These are phyloP conservation scores for Thinopyrum elongatum DNA, from an alignment of 176 grass and related monocot species.

Conservation along the genomic window DNA sequence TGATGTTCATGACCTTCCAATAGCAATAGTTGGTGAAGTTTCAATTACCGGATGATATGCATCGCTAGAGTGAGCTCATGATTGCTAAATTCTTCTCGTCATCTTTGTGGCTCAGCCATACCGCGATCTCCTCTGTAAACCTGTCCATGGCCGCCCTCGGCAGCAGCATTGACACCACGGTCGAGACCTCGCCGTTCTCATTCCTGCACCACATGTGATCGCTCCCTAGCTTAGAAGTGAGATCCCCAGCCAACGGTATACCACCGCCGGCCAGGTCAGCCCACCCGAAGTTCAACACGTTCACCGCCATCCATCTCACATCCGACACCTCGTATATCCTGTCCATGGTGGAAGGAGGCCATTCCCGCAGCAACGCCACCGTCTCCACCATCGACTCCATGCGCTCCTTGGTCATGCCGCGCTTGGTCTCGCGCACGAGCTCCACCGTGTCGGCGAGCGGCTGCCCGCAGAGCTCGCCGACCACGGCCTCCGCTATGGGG, in stretches of 20 bases:
- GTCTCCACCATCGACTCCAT: constrained; percentile 24
- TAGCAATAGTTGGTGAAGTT: background rate
- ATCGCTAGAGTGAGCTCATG: constrained; percentile 32
- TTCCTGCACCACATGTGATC: constrained; percentile 34
- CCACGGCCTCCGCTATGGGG: constrained; percentile 13
- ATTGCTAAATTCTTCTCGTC: constrained; percentile 25
- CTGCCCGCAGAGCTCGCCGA: background rate
- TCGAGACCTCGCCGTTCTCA: constrained; percentile 5
- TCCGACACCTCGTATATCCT: constrained; percentile 39
- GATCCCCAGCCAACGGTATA: constrained; percentile 29
- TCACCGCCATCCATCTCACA: constrained; percentile 19
- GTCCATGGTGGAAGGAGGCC: constrained; percentile 21
- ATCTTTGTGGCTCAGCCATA: constrained; percentile 16
- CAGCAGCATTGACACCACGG: constrained; percentile 29
- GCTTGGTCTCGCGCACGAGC: constrained; percentile 36
- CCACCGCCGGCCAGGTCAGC: constrained; percentile 33
- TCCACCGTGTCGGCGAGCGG: constrained; percentile 23
- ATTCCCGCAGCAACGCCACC: background rate
- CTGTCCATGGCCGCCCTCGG: constrained; percentile 11
- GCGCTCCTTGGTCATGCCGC: constrained; percentile 11
- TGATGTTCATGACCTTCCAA: background rate
- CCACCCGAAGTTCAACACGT: constrained; percentile 15
- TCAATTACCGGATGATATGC: background rate
- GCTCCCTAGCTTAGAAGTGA: constrained; percentile 28
- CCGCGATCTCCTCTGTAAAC: constrained; percentile 29